These are phyloP conservation scores for Sungouiella blattae DNA, from an alignment of 805 yeast species.

Conservation along the genomic window DNA sequence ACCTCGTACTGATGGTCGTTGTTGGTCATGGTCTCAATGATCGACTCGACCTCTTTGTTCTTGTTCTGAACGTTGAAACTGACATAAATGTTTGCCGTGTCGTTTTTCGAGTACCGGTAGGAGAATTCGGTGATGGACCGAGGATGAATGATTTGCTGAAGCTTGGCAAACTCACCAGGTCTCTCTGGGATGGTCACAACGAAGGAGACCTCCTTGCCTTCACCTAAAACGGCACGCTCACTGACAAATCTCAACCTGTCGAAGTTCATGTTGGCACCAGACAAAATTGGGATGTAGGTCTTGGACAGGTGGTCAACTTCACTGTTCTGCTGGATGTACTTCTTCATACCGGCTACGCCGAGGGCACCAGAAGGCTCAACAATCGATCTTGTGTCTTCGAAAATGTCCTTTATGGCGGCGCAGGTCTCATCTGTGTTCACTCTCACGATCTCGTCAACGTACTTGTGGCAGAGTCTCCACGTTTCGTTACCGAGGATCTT, in stretches of 20 bases:
- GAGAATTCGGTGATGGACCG: slow-evolving; percentile 92
- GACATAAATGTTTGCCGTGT: slow-evolving; percentile 74
- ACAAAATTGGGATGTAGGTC: slow-evolving; percentile 78
- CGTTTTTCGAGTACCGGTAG: slow-evolving; percentile 62
- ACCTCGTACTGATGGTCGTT: slow-evolving; percentile 64
- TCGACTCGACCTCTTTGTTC: slow-evolving; percentile 64
- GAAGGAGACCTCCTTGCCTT: slow-evolving; percentile 92
- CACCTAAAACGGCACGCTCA: slow-evolving; percentile 98
- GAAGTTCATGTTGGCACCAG: slow-evolving; percentile 98
- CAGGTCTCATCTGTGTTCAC: slow-evolving; percentile 90
- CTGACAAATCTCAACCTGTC: slow-evolving; percentile 93
- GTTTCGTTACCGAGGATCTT: slow-evolving; percentile 87
- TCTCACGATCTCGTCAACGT: slow-evolving; percentile 83
- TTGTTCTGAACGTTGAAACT: slow-evolving; percentile 83
- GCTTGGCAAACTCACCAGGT: slow-evolving; percentile 83
- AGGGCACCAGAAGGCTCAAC: slow-evolving; percentile 98
- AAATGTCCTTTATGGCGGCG: slow-evolving; percentile 96
- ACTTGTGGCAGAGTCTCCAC: slow-evolving; percentile 70
- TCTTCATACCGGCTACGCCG: slow-evolving; percentile 90
- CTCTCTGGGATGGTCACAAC: slow-evolving; percentile 86
- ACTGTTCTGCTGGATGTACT: slow-evolving; percentile 66
- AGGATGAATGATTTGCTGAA: slow-evolving; percentile 79
- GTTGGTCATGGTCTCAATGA: slow-evolving; percentile 54
- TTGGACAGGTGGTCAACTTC: slow-evolving; percentile 66
- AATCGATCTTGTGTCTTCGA: slow-evolving; percentile 90